Evolutionary conservation across 1,139 yeast species (phyloP).

Genomic region (Groenewaldozyma sp.): DNA sequence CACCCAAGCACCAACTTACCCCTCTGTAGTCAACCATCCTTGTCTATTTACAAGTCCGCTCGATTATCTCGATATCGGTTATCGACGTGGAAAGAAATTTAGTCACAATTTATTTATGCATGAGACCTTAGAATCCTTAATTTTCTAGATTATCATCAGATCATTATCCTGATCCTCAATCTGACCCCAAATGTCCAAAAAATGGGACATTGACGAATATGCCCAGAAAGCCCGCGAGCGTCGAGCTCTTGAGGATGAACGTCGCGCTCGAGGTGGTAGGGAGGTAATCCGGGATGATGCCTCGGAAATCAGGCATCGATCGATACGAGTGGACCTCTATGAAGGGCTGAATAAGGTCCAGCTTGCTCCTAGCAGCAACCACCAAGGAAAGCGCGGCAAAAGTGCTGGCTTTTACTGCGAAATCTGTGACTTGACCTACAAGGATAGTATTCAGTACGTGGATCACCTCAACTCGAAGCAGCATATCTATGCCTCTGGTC

Average conservation of each 20-base stretch:
- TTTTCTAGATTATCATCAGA: too few relatives aligned
- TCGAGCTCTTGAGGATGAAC: slow-evolving; percentile 13
- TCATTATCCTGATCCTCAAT: too few relatives aligned
- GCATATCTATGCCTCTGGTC: slow-evolving; percentile 29
- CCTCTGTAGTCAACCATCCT: slow-evolving; percentile 20
- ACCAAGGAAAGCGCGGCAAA: slow-evolving; percentile 45
- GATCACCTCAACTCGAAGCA: slow-evolving; percentile 70
- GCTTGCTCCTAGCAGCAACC: slow-evolving; percentile 32
- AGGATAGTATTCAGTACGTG: slow-evolving; percentile 70
- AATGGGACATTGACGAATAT: slow-evolving; percentile 61
- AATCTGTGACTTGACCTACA: slow-evolving; percentile 64
- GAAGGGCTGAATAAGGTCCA: slow-evolving; percentile 38
- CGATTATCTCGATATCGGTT: too few relatives aligned
- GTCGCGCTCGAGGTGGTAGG: slow-evolving; percentile 16
- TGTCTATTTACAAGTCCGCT: too few relatives aligned
- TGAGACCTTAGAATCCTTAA: too few relatives aligned
- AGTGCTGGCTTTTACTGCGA: slow-evolving; percentile 81
- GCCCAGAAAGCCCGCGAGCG: slow-evolving; percentile 38
- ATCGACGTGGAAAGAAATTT: too few relatives aligned
- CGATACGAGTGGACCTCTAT: slow-evolving; percentile 31
- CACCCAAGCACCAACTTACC: slow-evolving; percentile 14
- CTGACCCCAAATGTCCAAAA: slow-evolving; percentile 12
- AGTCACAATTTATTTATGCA: too few relatives aligned
- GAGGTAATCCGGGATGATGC: slow-evolving; percentile 17
- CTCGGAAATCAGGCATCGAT: slow-evolving; percentile 23